Conservation (phyloP, 192 early-diverging fungal species). For the Phycomyces nitens region DNA sequence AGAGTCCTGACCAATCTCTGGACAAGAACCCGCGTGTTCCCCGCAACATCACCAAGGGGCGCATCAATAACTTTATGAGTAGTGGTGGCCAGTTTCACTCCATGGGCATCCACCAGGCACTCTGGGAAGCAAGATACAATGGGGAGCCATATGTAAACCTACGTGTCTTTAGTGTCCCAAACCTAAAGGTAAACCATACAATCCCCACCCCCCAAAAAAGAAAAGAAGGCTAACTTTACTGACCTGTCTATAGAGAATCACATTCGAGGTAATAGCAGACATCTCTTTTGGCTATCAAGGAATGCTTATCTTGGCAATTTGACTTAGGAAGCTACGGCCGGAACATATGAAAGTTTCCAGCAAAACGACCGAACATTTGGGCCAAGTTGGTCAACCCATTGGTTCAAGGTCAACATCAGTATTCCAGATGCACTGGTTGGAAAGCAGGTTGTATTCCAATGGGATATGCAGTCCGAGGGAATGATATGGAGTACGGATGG, state of each 20-base stretch:
- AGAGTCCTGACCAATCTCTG: not conserved
- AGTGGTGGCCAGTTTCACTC: conserved; percentile 33
- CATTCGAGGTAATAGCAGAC: conserved; percentile 27
- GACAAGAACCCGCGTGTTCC: conserved; percentile 40
- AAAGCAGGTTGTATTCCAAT: conserved; percentile 76
- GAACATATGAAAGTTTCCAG: conserved; percentile 14
- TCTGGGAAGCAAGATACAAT: conserved; percentile 43
- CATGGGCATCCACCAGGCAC: conserved; percentile 50
- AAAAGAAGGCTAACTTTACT: no score
- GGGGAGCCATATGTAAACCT: conserved; percentile 49
- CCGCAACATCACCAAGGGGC: conserved; percentile 67
- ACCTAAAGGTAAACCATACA: conserved; percentile 43
- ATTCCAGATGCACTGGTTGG: conserved; percentile 65
- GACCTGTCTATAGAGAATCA: conserved; percentile 20
- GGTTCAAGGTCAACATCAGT: conserved; percentile 62
- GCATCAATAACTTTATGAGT: conserved; percentile 71
- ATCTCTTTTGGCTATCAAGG: no score
- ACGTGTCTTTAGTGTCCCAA: conserved; percentile 60
- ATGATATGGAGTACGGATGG: conserved; percentile 86
- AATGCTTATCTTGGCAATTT: not conserved
- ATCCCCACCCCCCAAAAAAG: no score
- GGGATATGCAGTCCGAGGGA: conserved; percentile 84
- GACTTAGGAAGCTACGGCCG: conserved; percentile 18
- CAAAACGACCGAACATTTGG: conserved; percentile 8
- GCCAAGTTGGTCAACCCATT: conserved; percentile 66